phyloP scores from a whole-genome alignment of 2,329 filamentous ascomycete species.

The Verticillium longisporum region DNA sequence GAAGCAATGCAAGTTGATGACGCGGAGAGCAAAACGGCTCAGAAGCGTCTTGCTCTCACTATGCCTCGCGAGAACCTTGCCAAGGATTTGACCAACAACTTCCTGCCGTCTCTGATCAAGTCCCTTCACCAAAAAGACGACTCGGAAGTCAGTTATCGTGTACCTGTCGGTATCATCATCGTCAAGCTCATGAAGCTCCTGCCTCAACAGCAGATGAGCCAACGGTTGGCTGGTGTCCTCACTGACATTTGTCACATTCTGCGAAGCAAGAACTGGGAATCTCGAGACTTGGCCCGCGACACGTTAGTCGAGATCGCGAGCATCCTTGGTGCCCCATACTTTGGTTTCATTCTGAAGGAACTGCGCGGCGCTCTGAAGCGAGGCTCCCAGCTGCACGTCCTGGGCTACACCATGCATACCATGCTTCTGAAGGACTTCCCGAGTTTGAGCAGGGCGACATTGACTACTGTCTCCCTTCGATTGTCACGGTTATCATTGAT shows the following conservation, averaged over 20 bases:
- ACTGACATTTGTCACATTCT: constrained; percentile 92
- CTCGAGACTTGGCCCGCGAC: constrained; percentile 83
- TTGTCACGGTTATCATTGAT: constrained; percentile 87
- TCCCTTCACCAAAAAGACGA: constrained; percentile 95
- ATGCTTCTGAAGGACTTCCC: constrained; percentile 71
- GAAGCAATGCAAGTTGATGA: constrained; percentile 38
- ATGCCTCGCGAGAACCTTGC: constrained; percentile 62
- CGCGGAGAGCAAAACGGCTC: neutral
- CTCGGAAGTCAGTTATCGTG: constrained; percentile 83
- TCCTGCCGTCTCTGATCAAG: constrained; percentile 71
- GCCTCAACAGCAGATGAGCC: constrained; percentile 63
- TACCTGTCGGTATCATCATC: constrained; percentile 82
- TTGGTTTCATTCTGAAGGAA: constrained; percentile 92
- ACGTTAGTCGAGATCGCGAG: constrained; percentile 79
- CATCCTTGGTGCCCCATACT: constrained; percentile 73
- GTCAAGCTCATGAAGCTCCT: constrained; percentile 82
- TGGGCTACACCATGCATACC: constrained; percentile 92
- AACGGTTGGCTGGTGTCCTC: constrained; percentile 73
- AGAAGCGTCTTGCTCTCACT: constrained; percentile 54
- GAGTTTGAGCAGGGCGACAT: constrained; percentile 74
- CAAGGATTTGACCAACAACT: constrained; percentile 64
- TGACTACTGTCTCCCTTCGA: constrained; percentile 75
- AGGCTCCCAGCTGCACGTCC: constrained; percentile 89
- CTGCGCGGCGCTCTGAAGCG: constrained; percentile 73
- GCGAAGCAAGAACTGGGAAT: constrained; percentile 79